Evolutionary conservation across 2,329 filamentous ascomycete genomes (phyloP).

Genomic region (Penicillium sp.): DNA sequence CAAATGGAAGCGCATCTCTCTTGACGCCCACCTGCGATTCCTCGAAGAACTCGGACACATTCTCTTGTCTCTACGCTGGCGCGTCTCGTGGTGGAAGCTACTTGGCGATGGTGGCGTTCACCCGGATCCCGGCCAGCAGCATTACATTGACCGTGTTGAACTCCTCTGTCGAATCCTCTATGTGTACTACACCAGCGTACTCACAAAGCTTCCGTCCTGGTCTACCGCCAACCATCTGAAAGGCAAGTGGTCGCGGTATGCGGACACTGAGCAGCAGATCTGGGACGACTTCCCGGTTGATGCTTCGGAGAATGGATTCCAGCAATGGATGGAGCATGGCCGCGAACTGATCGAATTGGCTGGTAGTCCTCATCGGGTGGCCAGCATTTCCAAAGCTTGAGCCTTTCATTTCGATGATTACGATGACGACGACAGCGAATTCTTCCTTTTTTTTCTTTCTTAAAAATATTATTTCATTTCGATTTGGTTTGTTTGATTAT

Average conservation of each 20-base stretch:
- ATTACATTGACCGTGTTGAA: constrained; percentile 38
- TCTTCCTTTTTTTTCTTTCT: constrained; percentile 10
- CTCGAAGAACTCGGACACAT: constrained; percentile 38
- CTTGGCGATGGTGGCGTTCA: constrained; percentile 36
- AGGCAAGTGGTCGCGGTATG: constrained; percentile 39
- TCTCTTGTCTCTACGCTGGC: constrained; percentile 42
- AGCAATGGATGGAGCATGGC: constrained; percentile 38
- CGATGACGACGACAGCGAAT: not conserved
- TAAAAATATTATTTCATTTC: not conserved
- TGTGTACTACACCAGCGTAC: constrained; percentile 44
- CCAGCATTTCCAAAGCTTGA: constrained; percentile 14
- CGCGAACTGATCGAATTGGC: constrained; percentile 37
- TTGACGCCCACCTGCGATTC: constrained; percentile 40
- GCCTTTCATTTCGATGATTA: not conserved
- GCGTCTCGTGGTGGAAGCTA: constrained; percentile 43
- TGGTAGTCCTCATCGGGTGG: constrained; percentile 29
- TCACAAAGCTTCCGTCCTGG: constrained; percentile 41
- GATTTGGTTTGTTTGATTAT: not conserved
- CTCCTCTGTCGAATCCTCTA: constrained; percentile 43
- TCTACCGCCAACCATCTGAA: constrained; percentile 33
- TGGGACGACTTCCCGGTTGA: constrained; percentile 43
- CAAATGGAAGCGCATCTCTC: constrained; percentile 42
- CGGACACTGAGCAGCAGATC: constrained; percentile 36
- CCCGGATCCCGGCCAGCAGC: constrained; percentile 34
- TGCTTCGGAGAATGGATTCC: constrained; percentile 37